Percentiles rank a stretch among this genome's conserved stretches.
These are phyloP conservation scores for Letharia lupina DNA, from an alignment of 495 filamentous ascomycete genomes.

Conservation along the genomic window DNA sequence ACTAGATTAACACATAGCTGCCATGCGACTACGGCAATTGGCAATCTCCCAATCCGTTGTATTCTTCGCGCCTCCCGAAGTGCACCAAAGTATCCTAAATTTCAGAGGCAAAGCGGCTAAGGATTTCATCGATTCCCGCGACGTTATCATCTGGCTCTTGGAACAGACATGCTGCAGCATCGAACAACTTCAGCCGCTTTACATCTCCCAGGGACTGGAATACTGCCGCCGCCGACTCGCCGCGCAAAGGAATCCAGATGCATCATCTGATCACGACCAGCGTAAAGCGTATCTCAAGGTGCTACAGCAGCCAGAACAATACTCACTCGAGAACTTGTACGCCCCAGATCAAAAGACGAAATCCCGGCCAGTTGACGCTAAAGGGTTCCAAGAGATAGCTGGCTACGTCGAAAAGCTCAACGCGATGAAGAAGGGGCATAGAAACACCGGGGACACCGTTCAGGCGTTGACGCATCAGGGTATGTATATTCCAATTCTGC, in stretches of 20 bases:
- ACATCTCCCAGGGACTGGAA: slow-evolving; percentile 48
- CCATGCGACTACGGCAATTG: slow-evolving; percentile 41
- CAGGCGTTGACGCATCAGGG: slow-evolving; percentile 32
- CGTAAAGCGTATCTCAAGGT: slow-evolving; percentile 32
- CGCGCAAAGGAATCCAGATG: slow-evolving; percentile 26
- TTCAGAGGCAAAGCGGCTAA: slow-evolving; percentile 24
- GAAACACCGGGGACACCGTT: slow-evolving; percentile 29
- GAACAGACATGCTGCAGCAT: slow-evolving; percentile 51
- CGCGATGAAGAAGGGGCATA: slow-evolving; percentile 21
- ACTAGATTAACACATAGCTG: slow-evolving; percentile 29
- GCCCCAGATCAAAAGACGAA: slow-evolving; percentile 22
- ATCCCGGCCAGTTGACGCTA: slow-evolving; percentile 7
- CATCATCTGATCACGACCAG: slow-evolving; percentile 27
- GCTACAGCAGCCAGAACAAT: slow-evolving; percentile 36
- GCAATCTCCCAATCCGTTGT: slow-evolving; percentile 32
- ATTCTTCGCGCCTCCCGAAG: slow-evolving; percentile 43
- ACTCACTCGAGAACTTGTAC: slow-evolving; percentile 42
- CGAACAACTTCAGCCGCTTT: slow-evolving; percentile 47
- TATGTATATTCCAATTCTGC: neutral
- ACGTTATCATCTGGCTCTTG: slow-evolving; percentile 53
- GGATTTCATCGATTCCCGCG: slow-evolving; percentile 35
- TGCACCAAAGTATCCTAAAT: slow-evolving; percentile 41
- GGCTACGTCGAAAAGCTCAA: slow-evolving; percentile 29
- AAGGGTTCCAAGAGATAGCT: slow-evolving; percentile 19
- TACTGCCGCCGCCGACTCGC: slow-evolving; percentile 40